These are phyloP conservation scores for Rhodosporidiobolus sp. DNA, from an alignment of 768 basidiomycete genomes.

Conservation along the genomic window DNA sequence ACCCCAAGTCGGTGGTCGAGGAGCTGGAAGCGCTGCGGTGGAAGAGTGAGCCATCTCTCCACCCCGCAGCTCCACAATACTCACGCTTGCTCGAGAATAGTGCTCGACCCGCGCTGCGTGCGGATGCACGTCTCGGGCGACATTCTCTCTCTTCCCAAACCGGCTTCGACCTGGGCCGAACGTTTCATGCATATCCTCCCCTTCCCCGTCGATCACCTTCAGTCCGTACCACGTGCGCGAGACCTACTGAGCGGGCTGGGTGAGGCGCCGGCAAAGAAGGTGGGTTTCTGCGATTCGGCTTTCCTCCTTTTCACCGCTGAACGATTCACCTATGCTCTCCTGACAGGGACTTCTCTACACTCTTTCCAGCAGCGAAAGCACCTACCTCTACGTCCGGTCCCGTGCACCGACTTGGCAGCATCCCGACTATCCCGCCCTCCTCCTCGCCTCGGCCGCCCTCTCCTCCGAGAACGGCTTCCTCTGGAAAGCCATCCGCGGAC, in stretches of 20 bases:
- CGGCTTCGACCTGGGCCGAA: conserved; percentile 68
- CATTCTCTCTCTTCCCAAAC: conserved; percentile 64
- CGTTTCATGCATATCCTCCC: conserved; percentile 67
- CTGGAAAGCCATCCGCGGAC: conserved; percentile 72
- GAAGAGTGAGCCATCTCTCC: conserved; percentile 57
- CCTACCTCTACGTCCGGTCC: conserved; percentile 53
- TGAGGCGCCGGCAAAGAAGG: conserved; percentile 66
- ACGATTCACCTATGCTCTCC: conserved; percentile 1
- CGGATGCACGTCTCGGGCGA: conserved; percentile 86
- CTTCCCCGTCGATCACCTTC: conserved; percentile 51
- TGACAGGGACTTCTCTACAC: conserved; percentile 75
- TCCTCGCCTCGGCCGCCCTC: background rate
- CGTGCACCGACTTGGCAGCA: conserved; percentile 56
- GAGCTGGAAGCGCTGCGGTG: conserved; percentile 71
- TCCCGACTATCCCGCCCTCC: conserved; percentile 16
- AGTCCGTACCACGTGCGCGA: conserved; percentile 62
- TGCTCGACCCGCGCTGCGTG: conserved; percentile 73
- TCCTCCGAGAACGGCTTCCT: conserved; percentile 46
- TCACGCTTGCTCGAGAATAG: conserved; percentile 51
- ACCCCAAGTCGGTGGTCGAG: conserved; percentile 65
- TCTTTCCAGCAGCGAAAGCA: conserved; percentile 87
- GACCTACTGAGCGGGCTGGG: conserved; percentile 73
- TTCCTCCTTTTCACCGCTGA: conserved; percentile 6
- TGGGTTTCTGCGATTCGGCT: conserved; percentile 46
- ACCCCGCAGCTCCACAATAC: too few relatives aligned